Percentiles rank a stretch among this genome's conserved stretches.
These are phyloP conservation scores for Brettanomyces bruxellensis DNA, from an alignment of 805 yeast genomes.

Conservation along the genomic window DNA sequence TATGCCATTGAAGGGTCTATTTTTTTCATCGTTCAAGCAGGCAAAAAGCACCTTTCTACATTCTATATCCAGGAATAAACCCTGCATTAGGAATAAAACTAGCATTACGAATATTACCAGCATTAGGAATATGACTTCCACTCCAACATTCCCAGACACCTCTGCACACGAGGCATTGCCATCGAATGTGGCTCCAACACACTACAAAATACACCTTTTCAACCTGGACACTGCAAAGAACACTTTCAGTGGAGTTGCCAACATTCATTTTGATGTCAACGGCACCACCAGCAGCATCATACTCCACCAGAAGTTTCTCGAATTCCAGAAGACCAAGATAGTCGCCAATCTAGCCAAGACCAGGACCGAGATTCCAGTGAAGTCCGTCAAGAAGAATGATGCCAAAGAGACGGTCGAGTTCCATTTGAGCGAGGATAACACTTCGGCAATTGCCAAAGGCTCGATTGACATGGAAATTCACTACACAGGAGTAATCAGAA, in stretches of 20 bases:
- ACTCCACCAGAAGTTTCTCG: constrained; percentile 39
- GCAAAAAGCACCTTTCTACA: no score
- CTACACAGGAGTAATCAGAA: constrained; percentile 37
- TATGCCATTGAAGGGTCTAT: no score
- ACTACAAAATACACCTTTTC: constrained; percentile 54
- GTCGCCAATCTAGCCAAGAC: constrained; percentile 16
- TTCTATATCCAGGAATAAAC: no score
- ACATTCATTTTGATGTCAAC: constrained; percentile 37
- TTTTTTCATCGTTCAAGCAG: no score
- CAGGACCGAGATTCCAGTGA: constrained; percentile 17
- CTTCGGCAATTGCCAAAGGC: constrained; percentile 25
- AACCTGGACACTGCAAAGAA: constrained; percentile 48
- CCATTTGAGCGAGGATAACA: constrained; percentile 29
- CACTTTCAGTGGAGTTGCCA: constrained; percentile 38
- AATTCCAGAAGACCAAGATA: constrained; percentile 19
- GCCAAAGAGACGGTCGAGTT: constrained; percentile 57
- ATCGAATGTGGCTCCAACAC: constrained; percentile 54
- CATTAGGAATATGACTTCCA: not conserved
- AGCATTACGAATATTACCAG: no score
- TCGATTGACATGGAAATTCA: constrained; percentile 22
- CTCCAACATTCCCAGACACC: constrained; percentile 17
- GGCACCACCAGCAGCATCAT: constrained; percentile 34
- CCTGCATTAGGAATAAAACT: no score
- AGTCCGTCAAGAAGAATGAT: constrained; percentile 16
- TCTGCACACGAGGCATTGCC: constrained; percentile 41